These are phyloP conservation scores for Saccharomyces hybrid DNA, from an alignment of 1,139 yeast species.

Conservation along the genomic window DNA sequence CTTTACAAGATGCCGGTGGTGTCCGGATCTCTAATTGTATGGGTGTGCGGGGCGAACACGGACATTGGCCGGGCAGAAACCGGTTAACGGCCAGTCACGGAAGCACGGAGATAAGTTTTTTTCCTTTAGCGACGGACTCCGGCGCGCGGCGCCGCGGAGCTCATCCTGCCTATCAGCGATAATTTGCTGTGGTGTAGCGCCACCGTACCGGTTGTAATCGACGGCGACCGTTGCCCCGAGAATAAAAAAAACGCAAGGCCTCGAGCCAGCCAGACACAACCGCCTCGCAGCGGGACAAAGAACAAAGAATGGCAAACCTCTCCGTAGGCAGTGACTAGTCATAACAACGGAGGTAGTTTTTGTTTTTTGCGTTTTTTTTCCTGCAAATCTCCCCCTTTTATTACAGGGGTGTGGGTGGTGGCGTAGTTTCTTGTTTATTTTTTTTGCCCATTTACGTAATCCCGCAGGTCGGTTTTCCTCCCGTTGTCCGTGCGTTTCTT, in stretches of 20 bases:
- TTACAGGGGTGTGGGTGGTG: background rate
- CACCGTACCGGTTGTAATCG: too few species aligned
- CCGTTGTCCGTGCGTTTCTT: background rate
- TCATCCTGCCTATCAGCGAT: too few species aligned
- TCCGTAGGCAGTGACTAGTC: background rate
- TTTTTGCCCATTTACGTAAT: background rate
- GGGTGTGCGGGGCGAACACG: background rate
- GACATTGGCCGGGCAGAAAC: too few species aligned
- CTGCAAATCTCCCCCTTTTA: background rate
- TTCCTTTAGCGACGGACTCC: too few species aligned
- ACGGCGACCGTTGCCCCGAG: too few species aligned
- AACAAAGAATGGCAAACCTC: background rate
- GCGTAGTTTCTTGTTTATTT: background rate
- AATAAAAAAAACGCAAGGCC: background rate
- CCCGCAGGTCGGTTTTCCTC: constrained; percentile 1
- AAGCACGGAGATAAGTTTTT: too few species aligned
- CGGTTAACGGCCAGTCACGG: too few species aligned
- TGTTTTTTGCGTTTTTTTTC: background rate
- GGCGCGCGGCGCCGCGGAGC: too few species aligned
- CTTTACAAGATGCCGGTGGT: constrained; percentile 1
- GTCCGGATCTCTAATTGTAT: background rate
- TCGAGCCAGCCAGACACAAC: background rate
- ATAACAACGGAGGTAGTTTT: background rate
- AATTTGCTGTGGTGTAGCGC: too few species aligned
- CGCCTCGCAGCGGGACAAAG: background rate